Evolutionary conservation across 352 stramenopile species (phyloP).

Genomic region (Globisporangium emineosum): DNA sequence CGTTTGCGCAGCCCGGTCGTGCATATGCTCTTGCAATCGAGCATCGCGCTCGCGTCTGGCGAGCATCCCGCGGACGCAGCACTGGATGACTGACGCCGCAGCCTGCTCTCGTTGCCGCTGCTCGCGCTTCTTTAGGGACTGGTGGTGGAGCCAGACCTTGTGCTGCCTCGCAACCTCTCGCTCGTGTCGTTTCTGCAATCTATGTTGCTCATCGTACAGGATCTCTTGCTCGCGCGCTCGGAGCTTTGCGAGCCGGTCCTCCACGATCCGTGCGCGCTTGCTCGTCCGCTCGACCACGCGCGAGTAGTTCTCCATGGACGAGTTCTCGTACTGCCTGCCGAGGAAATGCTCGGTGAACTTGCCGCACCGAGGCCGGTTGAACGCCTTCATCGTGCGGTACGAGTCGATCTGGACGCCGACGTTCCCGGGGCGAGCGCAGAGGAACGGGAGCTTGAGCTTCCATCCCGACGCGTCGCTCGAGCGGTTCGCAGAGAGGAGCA

Average conservation of each 20-base stretch:
- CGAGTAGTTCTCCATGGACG: conserved; percentile 68
- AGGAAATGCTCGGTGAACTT: conserved; percentile 74
- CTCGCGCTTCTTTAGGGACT: conserved; percentile 42
- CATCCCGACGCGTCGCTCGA: background rate
- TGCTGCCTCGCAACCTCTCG: conserved; percentile 42
- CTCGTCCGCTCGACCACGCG: conserved; percentile 58
- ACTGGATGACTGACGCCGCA: conserved; percentile 43
- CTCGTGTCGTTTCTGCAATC: conserved; percentile 33
- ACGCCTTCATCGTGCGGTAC: conserved; percentile 55
- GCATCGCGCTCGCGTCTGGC: conserved; percentile 18
- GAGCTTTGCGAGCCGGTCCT: conserved; percentile 49
- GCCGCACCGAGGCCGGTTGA: conserved; percentile 49
- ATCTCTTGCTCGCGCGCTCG: conserved; percentile 42
- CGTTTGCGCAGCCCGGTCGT: conserved; percentile 28
- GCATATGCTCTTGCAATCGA: conserved; percentile 10
- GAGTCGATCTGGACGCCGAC: conserved; percentile 77
- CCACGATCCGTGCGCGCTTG: conserved; percentile 34
- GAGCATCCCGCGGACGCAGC: conserved; percentile 32
- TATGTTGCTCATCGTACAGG: conserved; percentile 33
- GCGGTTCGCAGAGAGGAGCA: no score
- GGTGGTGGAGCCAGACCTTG: conserved; percentile 44
- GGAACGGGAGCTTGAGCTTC: conserved; percentile 40
- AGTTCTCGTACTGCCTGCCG: conserved; percentile 57
- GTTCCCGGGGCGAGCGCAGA: conserved; percentile 62
- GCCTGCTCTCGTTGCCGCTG: conserved; percentile 35